Evolutionary conservation across 108 stramenopile species (phyloP).

Genomic region (Craspedostauros australis): DNA sequence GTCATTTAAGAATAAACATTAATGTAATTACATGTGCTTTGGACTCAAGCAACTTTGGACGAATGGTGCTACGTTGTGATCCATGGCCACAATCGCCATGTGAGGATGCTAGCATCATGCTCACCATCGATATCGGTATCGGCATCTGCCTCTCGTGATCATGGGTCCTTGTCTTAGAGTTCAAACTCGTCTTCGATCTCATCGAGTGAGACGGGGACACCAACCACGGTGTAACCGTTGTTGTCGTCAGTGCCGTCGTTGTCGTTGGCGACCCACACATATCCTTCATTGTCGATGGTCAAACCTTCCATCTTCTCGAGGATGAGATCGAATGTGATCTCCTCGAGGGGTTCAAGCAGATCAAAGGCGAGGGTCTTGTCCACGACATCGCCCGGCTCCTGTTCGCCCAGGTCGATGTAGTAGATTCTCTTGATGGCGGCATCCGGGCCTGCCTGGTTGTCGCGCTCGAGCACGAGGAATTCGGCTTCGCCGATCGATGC

Average conservation of each 20-base stretch:
- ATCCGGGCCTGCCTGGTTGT: constrained; percentile 67
- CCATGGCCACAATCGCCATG: no score
- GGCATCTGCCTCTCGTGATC: no score
- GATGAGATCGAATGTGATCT: no score
- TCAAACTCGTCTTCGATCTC: no score
- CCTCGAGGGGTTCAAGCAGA: constrained; percentile 23
- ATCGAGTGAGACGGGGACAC: no score
- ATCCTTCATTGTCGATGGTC: constrained; percentile 30
- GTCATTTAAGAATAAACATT: no score
- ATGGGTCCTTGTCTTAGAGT: no score
- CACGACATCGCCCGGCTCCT: constrained; percentile 27
- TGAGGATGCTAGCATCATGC: no score
- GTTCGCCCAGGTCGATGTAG: constrained; percentile 34
- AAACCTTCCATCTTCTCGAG: constrained; percentile 68
- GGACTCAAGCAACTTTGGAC: no score
- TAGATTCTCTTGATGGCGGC: constrained; percentile 61
- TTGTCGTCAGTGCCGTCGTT: constrained; percentile 73
- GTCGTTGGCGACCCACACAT: constrained; percentile 55
- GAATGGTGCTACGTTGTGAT: no score
- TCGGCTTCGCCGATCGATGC: constrained; percentile 30
- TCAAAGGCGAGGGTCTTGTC: constrained; percentile 41
- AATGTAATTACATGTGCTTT: no score
- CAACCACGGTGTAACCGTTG: constrained; percentile 33
- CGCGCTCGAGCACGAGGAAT: constrained; percentile 64
- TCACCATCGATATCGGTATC: no score